Percentiles rank a stretch among this genome's conserved stretches.
Evolutionary conservation across 78 protist genomes (phyloP).

Genomic region (Pigoraptor vietnamica): DNA sequence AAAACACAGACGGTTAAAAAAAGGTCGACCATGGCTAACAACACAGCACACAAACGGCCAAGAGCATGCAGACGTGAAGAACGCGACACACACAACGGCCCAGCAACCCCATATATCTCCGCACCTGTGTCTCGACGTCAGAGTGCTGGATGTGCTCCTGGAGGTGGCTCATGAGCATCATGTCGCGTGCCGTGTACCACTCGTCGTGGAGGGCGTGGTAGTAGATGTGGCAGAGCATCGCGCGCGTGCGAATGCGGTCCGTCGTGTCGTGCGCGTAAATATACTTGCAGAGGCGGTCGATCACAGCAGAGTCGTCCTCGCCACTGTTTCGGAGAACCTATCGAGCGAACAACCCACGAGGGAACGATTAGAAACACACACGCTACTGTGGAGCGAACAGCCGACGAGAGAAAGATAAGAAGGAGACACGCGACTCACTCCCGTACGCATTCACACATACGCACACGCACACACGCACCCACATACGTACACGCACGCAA

Average conservation of each 20-base stretch:
- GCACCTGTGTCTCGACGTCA: conserved; percentile 34
- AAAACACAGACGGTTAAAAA: no score
- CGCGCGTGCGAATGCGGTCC: conserved; percentile 62
- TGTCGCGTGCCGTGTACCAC: conserved; percentile 78
- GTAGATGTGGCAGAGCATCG: conserved; percentile 61
- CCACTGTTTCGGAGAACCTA: neutral
- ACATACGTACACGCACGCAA: no score
- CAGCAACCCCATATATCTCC: neutral
- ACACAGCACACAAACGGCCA: no score
- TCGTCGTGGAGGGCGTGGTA: conserved; percentile 43
- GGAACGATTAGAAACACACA: neutral
- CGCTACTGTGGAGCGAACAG: neutral
- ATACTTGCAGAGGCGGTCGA: conserved; percentile 11
- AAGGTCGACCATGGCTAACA: no score
- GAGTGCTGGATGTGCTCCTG: conserved; percentile 63
- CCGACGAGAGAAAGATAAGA: neutral
- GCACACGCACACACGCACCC: no score
- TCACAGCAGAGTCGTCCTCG: neutral
- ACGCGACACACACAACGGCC: neutral
- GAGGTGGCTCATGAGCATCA: conserved; percentile 81
- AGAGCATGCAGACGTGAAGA: no score
- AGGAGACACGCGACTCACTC: no score
- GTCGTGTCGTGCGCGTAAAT: conserved; percentile 50
- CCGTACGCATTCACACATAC: no score
- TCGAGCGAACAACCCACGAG: neutral